These are phyloP conservation scores for Cyphellophora attinorum DNA, from an alignment of 2,329 filamentous ascomycete species.

Conservation along the genomic window DNA sequence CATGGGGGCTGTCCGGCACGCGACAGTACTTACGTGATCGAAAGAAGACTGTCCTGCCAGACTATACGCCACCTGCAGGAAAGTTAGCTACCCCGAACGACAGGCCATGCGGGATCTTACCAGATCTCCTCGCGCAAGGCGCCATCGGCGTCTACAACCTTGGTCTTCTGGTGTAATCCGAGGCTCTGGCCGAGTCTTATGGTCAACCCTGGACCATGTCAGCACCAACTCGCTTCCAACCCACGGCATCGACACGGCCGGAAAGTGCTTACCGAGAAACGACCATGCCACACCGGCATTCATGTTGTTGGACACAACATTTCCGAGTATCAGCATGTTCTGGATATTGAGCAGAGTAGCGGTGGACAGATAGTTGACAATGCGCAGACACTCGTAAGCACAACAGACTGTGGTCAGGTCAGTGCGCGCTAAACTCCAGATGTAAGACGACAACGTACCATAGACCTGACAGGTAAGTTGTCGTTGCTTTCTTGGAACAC, in stretches of 20 bases:
- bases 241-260: conserved; percentile 26
- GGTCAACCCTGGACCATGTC: conserved; percentile 19
- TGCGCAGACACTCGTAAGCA: conserved; percentile 53
- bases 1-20: no score
- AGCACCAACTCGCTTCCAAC: conserved; percentile 20
- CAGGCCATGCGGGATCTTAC: conserved; percentile 44
- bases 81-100: conserved; percentile 35
- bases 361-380: conserved; percentile 53
- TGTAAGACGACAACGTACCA: conserved; percentile 31
- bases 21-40: no score
- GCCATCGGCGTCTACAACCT: conserved; percentile 34
- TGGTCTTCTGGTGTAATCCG: conserved; percentile 20
- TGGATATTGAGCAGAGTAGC: conserved; percentile 52
- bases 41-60: conserved; percentile 27
- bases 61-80: conserved; percentile 23
- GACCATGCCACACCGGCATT: conserved; percentile 55
- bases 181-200: conserved; percentile 25
- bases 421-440: conserved; percentile 23
- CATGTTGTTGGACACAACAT: conserved; percentile 53
- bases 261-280: conserved; percentile 43
- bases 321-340: conserved; percentile 50
- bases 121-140: conserved; percentile 49
- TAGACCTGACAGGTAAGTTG: conserved; percentile 56
- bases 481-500: conserved; percentile 46
- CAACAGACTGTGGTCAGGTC: conserved; percentile 42